phyloP scores from a whole-genome alignment of 345 rosid species.

The Trapa bicornis region DNA sequence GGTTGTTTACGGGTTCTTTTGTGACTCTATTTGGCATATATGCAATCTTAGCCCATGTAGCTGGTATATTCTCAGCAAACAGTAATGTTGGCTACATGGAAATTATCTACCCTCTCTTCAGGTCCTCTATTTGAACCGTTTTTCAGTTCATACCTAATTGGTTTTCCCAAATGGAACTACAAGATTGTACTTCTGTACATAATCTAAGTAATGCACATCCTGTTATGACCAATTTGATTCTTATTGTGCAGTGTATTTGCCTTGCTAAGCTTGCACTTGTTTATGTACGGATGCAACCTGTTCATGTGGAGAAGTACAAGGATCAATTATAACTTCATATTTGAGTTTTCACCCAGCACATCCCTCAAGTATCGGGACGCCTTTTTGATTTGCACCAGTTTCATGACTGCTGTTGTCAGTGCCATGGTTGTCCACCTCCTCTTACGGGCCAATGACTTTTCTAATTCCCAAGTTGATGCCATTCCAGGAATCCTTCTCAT shows the following conservation, averaged over 20 bases:
- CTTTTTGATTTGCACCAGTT: conserved; percentile 80
- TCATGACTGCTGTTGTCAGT: conserved; percentile 80
- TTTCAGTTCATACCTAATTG: neutral
- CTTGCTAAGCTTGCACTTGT: conserved; percentile 83
- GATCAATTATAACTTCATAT: conserved; percentile 78
- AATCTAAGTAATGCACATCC: neutral
- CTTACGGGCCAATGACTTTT: conserved; percentile 58
- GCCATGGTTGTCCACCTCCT: conserved; percentile 87
- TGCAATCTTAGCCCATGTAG: conserved; percentile 70
- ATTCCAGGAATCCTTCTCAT: conserved; percentile 83
- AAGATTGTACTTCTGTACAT: neutral
- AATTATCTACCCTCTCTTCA: conserved; percentile 93
- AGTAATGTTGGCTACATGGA: conserved; percentile 46
- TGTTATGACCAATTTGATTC: neutral
- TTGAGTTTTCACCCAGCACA: conserved; percentile 68
- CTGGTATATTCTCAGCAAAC: conserved; percentile 59
- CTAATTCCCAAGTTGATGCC: conserved; percentile 60
- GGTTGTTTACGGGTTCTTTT: conserved; percentile 85
- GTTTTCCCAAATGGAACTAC: neutral
- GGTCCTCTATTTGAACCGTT: conserved; percentile 25
- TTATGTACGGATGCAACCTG: conserved; percentile 88
- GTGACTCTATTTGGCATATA: conserved; percentile 72
- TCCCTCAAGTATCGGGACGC: conserved; percentile 84
- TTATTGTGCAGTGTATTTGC: conserved; percentile 64
- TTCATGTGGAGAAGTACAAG: conserved; percentile 83